Evolutionary conservation across 208 protist species (phyloP).

Genomic region (Wallacemonas sp.): DNA sequence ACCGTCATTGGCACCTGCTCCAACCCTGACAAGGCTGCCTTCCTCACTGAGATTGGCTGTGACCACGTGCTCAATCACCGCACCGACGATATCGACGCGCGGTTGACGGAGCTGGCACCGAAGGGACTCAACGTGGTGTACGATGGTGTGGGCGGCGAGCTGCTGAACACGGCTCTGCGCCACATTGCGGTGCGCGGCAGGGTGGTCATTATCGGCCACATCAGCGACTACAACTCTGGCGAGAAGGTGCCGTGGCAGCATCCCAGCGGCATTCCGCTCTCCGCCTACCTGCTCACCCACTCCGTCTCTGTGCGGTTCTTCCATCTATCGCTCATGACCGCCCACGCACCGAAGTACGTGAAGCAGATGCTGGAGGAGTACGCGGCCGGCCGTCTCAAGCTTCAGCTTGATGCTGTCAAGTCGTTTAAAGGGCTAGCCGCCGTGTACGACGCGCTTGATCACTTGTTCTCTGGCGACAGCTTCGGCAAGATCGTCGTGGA

Average conservation of each 20-base stretch:
- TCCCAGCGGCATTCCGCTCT: constrained; percentile 9
- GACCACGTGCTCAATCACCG: constrained; percentile 87
- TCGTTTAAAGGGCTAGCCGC: constrained; percentile 53
- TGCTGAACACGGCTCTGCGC: constrained; percentile 65
- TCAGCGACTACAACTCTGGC: constrained; percentile 62
- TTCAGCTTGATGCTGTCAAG: constrained; percentile 7
- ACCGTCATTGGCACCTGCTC: constrained; percentile 89
- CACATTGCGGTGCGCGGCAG: constrained; percentile 63
- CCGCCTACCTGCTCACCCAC: constrained; percentile 3
- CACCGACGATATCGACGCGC: constrained; percentile 47
- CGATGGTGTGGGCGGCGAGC: constrained; percentile 83
- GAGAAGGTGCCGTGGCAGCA: neutral
- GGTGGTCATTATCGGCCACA: constrained; percentile 74
- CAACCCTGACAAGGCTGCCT: constrained; percentile 53
- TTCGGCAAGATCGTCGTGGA: constrained; percentile 68
- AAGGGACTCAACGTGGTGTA: constrained; percentile 85
- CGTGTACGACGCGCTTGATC: constrained; percentile 66
- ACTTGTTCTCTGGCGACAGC: constrained; percentile 63
- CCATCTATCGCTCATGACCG: constrained; percentile 38
- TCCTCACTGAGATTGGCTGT: constrained; percentile 77
- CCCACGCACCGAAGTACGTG: constrained; percentile 22
- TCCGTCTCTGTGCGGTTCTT: constrained; percentile 48
- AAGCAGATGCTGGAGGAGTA: constrained; percentile 21
- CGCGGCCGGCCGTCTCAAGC: constrained; percentile 12
- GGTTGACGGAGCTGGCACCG: constrained; percentile 45